These are phyloP conservation scores for Emmonsiellopsis sp. DNA, from an alignment of 2,329 filamentous ascomycete species.

Conservation along the genomic window DNA sequence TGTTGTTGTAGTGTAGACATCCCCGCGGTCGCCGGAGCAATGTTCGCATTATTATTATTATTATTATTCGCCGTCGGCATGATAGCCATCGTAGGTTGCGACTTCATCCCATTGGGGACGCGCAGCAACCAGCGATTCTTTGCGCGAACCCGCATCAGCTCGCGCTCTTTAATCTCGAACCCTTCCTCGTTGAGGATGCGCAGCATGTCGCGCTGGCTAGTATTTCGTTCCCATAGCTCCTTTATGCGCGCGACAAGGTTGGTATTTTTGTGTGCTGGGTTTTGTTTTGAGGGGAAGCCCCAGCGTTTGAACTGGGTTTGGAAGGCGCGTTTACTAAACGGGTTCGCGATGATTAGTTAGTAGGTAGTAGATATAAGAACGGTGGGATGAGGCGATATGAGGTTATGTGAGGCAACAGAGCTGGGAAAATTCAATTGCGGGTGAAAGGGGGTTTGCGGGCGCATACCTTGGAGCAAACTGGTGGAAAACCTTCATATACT, in stretches of 20 bases:
- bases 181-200: slow-evolving; percentile 60
- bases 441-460: neutral
- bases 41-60: too few species aligned
- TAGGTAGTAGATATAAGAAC: too few species aligned
- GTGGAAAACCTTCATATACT: slow-evolving; percentile 55
- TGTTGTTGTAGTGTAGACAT: slow-evolving; percentile 5
- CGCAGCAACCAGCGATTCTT: slow-evolving; percentile 61
- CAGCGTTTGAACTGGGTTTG: slow-evolving; percentile 69
- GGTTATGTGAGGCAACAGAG: too few species aligned
- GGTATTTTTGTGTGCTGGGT: slow-evolving; percentile 60
- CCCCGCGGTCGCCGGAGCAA: neutral
- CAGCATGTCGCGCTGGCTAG: slow-evolving; percentile 64
- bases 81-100: slow-evolving; percentile 21
- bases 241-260: slow-evolving; percentile 59
- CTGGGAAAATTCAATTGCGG: neutral
- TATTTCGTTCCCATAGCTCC: slow-evolving; percentile 69
- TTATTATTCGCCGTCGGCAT: slow-evolving; percentile 4
- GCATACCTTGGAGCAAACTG: slow-evolving; percentile 62
- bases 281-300: slow-evolving; percentile 68
- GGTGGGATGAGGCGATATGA: neutral
- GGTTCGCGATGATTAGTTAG: neutral
- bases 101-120: slow-evolving; percentile 49
- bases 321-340: slow-evolving; percentile 61
- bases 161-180: slow-evolving; percentile 60
- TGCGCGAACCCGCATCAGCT: slow-evolving; percentile 59